Conservation (phyloP, 495 filamentous ascomycete genomes). For the Podospora anserina region DNA sequence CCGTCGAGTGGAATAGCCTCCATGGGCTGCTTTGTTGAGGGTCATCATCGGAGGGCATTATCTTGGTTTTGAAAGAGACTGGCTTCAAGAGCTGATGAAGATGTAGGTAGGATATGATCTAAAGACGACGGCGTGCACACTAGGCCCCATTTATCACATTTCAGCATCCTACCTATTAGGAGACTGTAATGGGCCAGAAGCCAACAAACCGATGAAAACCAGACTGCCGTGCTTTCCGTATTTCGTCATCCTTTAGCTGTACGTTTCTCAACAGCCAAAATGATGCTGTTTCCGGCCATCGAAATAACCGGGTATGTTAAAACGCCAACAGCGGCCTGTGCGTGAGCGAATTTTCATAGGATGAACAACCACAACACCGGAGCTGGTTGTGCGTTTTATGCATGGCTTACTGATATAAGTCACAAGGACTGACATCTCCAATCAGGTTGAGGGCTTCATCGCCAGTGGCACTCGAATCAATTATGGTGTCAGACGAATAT, state of each 20-base stretch:
- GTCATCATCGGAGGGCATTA: conserved; percentile 27
- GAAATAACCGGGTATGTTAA: neutral
- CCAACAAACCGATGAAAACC: neutral
- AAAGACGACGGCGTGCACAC: neutral
- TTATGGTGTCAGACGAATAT: neutral
- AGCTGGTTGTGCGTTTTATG: neutral
- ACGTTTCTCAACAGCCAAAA: neutral
- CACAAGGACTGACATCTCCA: neutral
- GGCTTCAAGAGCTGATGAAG: neutral
- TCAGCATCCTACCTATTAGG: neutral
- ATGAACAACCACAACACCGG: neutral
- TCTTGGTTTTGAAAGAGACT: neutral
- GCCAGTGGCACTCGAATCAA: neutral
- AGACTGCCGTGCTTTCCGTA: neutral
- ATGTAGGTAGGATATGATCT: neutral
- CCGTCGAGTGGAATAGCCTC: conserved; percentile 23
- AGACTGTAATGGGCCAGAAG: neutral
- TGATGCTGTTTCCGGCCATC: neutral
- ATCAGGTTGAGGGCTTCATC: neutral
- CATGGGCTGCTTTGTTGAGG: conserved; percentile 32
- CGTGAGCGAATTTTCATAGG: neutral
- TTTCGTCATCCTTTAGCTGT: neutral
- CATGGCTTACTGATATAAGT: neutral
- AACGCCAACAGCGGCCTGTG: neutral
- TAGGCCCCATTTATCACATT: neutral